Evolutionary conservation across 805 yeast genomes (phyloP), one percentile per base, ranked within the genome.

Genomic region (Brettanomyces nanus): DNA sequence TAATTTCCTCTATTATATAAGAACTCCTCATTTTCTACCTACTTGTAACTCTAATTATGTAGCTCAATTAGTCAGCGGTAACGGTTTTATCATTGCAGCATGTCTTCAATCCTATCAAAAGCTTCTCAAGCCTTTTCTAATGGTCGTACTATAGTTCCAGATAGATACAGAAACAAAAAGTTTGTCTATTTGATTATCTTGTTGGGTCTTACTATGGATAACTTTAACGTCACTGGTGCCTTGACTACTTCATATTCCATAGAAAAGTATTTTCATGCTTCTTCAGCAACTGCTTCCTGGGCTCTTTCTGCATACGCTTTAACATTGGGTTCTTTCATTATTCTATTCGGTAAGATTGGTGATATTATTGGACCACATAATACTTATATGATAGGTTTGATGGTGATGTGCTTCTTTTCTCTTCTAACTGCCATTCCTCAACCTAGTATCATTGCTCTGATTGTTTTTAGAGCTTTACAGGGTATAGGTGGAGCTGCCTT

Each of bases 391-490:
- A 5, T 40, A 15, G 56, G 58, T 14, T n/a, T 44, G 7, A 19
- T 38, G 3, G 19, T 44, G 9, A 35, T 52, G 36, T 31, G 45
- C 33, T n/a, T 53, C 5, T 47, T 45, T 52, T 35, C 61, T 7
- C 47, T 68, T 13, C 45, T 67, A 4, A 45, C 56, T 43, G 73
- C 69, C 0, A 59, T 67, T 31, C 45, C 45, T 13, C 20, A 54
- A 39, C 19, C 55, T 14, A 51, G 61, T 11, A 38, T 65, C 29
- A 57, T 45, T 31, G 66, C 53, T 1, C 47, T 69, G 35, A 62
- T 67, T 36, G 60, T 68, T 0, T 58, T 69, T 36, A 53, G 73
- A 44, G 70, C 72, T 1, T 36, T 69, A 1, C 74, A 68, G 45
- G 74, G 74, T 10, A 46, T 67, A 5, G 57, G 63, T 14, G 74